These are phyloP conservation scores for Pigoraptor vietnamica DNA, from an alignment of 78 protist genomes.

Conservation along the genomic window DNA sequence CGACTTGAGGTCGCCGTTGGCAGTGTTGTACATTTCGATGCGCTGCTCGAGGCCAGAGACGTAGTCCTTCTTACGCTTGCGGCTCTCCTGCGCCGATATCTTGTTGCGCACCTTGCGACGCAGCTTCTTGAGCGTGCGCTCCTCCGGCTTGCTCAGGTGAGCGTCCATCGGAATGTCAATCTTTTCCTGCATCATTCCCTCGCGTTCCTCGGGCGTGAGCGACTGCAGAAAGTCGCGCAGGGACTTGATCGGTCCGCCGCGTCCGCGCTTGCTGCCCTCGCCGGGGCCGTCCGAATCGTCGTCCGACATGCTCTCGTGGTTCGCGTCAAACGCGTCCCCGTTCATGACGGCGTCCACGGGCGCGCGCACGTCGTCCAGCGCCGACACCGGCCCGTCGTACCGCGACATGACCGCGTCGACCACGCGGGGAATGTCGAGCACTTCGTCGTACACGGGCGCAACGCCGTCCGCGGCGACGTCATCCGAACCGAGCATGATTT, in stretches of 20 bases:
- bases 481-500: background rate
- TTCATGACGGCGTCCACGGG: no score
- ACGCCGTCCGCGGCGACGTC: background rate
- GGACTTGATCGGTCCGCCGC: background rate
- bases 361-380: no score
- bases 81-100: background rate
- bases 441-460: background rate
- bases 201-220: background rate
- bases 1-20: background rate
- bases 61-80: background rate
- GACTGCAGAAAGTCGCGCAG: background rate
- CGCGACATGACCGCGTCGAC: background rate
- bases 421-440: background rate
- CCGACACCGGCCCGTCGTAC: no score
- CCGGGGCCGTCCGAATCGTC: background rate
- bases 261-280: background rate
- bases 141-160: background rate
- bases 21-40: background rate
- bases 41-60: background rate
- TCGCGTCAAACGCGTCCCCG: background rate
- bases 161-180: background rate
- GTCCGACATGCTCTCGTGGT: background rate
- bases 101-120: slow-evolving; percentile 9
- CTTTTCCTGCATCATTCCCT: background rate
- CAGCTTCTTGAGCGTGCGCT: background rate